Conservation (phyloP, 2,329 filamentous ascomycete species). For the Fusarium nodosum region DNA sequence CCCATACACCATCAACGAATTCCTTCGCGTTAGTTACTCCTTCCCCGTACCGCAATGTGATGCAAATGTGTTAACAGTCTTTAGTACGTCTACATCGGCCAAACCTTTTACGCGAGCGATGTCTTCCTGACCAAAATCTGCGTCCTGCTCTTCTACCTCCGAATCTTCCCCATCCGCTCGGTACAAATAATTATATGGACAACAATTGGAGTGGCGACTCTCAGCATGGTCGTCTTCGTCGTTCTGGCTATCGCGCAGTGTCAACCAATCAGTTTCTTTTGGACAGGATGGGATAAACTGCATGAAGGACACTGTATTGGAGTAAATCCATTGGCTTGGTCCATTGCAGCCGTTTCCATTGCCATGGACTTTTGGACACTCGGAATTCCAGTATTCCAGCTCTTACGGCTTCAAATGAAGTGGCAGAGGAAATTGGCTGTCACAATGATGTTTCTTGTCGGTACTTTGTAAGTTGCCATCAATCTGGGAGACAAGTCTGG, state of each 20-base stretch:
- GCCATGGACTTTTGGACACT: conserved; percentile 18
- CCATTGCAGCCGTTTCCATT: conserved; percentile 13
- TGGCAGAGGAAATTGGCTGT: conserved; percentile 26
- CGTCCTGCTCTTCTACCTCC: conserved; percentile 32
- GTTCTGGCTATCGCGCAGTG: conserved; percentile 15
- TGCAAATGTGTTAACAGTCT: neutral
- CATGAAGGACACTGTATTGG: conserved; percentile 22
- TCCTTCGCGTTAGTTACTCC: neutral
- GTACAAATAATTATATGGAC: conserved; percentile 20
- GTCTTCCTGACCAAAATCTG: conserved; percentile 29
- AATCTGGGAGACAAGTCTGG: rapidly evolving
- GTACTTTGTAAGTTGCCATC: neutral
- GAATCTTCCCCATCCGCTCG: conserved; percentile 16
- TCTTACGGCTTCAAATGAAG: conserved; percentile 7
- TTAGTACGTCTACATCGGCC: conserved; percentile 21
- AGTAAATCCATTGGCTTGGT: conserved; percentile 20
- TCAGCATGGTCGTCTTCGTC: conserved; percentile 15
- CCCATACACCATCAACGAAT: conserved; percentile 11
- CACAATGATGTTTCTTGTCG: conserved; percentile 6
- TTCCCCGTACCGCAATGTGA: rapidly evolving
- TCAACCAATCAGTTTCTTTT: conserved; percentile 22
- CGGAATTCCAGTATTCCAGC: conserved; percentile 5
- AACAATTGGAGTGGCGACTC: neutral
- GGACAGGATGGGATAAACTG: conserved; percentile 15
- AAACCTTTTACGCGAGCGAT: conserved; percentile 25